phyloP scores from a whole-genome alignment of 2,329 filamentous ascomycete genomes.

The Dothidotthia symphoricarpi region DNA sequence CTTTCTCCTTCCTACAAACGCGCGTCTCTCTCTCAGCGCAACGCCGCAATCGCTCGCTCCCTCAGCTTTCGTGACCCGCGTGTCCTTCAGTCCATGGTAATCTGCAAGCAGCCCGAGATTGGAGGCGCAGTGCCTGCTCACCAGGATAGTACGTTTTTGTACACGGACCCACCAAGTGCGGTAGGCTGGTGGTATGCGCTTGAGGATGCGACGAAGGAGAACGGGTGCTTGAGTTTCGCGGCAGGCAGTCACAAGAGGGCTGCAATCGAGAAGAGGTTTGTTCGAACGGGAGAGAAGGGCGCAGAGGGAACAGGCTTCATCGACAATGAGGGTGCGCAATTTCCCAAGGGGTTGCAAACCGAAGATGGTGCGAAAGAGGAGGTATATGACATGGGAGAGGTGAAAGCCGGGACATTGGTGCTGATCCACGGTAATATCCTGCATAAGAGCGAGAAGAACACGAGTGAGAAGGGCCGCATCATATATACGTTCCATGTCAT shows the following conservation, averaged over 20 bases:
- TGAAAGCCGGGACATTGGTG: constrained; percentile 86
- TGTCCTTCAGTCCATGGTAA: constrained; percentile 91
- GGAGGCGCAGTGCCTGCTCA: constrained; percentile 88
- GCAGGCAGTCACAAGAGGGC: constrained; percentile 76
- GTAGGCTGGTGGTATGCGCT: constrained; percentile 98
- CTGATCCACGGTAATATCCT: constrained; percentile 93
- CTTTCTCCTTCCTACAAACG: constrained; percentile 50
- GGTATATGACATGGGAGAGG: constrained; percentile 76
- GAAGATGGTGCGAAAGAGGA: constrained; percentile 46
- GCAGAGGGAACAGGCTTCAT: constrained; percentile 50
- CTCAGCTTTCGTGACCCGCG: constrained; percentile 75
- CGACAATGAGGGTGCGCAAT: constrained; percentile 63
- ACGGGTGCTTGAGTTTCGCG: constrained; percentile 86
- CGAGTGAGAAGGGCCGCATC: constrained; percentile 79
- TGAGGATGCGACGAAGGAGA: constrained; percentile 82
- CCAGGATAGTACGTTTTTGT: constrained; percentile 89
- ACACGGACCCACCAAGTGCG: constrained; percentile 82
- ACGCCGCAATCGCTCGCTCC: constrained; percentile 64
- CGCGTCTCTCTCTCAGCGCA: constrained; percentile 54
- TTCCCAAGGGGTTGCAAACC: constrained; percentile 53
- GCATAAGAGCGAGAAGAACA: constrained; percentile 95
- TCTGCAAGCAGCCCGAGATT: constrained; percentile 97
- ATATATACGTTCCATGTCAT: constrained; percentile 99
- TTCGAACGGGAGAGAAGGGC: constrained; percentile 53
- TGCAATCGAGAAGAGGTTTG: constrained; percentile 70